phyloP scores from a whole-genome alignment of 371 early-diverging fungal genomes.

The Chytridiales sp. region DNA sequence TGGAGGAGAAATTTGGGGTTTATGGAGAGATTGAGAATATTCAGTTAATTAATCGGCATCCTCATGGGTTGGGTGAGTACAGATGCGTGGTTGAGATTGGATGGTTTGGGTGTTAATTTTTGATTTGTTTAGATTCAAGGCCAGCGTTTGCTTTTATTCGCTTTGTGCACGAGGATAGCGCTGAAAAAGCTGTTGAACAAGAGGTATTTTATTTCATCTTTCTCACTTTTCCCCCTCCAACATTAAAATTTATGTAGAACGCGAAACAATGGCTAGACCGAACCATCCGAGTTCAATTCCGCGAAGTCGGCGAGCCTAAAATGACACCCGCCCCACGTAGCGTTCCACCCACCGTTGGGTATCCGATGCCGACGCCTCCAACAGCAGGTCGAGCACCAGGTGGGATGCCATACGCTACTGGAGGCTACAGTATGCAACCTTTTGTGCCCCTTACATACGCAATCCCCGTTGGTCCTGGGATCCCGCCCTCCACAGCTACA shows the following conservation, averaged over 20 bases:
- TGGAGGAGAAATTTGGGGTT: constrained; percentile 52
- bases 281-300: constrained; percentile 40
- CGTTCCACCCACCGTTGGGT: too few species aligned
- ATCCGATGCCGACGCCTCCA: too few species aligned
- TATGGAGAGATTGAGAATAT: constrained; percentile 62
- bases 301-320: constrained; percentile 29
- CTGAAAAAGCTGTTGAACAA: constrained; percentile 55
- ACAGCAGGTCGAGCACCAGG: too few species aligned
- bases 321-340: constrained; percentile 11
- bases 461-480: too few species aligned
- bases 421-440: too few species aligned
- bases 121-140: constrained; percentile 19
- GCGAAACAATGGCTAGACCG: constrained; percentile 32
- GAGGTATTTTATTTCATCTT: constrained; percentile 47
- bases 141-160: constrained; percentile 69
- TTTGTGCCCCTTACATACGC: too few species aligned
- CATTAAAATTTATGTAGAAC: constrained; percentile 21
- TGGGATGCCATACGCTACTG: too few species aligned
- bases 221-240: constrained; percentile 1
- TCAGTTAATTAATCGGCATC: constrained; percentile 52
- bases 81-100: neutral
- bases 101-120: too few species aligned
- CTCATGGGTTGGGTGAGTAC: constrained; percentile 16
- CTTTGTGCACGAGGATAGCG: constrained; percentile 51
- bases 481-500: too few species aligned